These are phyloP conservation scores for Hypoxylon lenormandii DNA, from an alignment of 495 filamentous ascomycete genomes.

Conservation along the genomic window DNA sequence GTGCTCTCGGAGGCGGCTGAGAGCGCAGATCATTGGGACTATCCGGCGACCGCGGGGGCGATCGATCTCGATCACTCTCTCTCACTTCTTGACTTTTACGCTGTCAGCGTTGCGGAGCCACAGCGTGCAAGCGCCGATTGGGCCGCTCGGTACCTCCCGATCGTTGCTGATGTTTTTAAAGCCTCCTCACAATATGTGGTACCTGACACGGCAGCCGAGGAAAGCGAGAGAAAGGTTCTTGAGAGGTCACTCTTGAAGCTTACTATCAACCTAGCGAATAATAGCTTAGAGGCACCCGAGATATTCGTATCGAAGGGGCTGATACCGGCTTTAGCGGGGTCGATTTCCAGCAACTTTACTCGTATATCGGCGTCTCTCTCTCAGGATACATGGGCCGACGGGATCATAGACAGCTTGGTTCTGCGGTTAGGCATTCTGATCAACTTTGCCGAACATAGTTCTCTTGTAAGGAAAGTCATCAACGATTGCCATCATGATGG, in stretches of 20 bases:
- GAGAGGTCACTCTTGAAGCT: conserved; percentile 71
- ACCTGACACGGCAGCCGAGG: conserved; percentile 42
- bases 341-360: conserved; percentile 55
- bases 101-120: conserved; percentile 56
- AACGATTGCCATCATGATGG: conserved; percentile 45
- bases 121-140: conserved; percentile 49
- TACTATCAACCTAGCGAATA: conserved; percentile 88
- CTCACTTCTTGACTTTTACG: conserved; percentile 58
- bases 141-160: conserved; percentile 56
- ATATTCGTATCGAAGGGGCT: conserved; percentile 70
- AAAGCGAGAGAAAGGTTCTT: conserved; percentile 50
- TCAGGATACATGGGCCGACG: conserved; percentile 53
- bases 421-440: conserved; percentile 85
- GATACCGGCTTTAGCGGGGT: conserved; percentile 65
- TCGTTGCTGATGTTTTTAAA: conserved; percentile 55
- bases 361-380: conserved; percentile 59
- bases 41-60: conserved; percentile 47
- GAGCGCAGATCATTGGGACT: conserved; percentile 52
- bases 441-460: conserved; percentile 81
- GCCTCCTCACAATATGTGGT: conserved; percentile 37
- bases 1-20: conserved; percentile 58
- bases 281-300: conserved; percentile 74
- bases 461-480: conserved; percentile 51
- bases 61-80: conserved; percentile 57
- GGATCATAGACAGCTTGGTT: conserved; percentile 75